Conservation (phyloP, 805 yeast genomes). For the Jamesozyma piceae region DNA sequence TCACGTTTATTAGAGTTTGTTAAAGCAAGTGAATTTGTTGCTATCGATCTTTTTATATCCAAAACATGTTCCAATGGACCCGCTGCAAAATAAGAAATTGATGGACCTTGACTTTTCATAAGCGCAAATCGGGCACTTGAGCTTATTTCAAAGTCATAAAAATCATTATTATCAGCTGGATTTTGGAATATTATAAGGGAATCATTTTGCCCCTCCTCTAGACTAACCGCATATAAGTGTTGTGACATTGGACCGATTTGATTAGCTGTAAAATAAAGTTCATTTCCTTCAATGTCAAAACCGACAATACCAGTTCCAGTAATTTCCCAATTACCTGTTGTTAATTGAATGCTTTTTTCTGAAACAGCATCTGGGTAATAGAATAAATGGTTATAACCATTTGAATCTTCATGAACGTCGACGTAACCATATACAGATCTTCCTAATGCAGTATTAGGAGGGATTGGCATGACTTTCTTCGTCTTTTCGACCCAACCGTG, state of each 20-base stretch:
- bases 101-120: constrained; percentile 22
- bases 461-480: constrained; percentile 33
- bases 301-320: constrained; percentile 38
- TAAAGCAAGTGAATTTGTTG: constrained; percentile 6
- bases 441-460: constrained; percentile 27
- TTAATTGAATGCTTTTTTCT: constrained; percentile 34
- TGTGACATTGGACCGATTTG: constrained; percentile 38
- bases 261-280: constrained; percentile 51
- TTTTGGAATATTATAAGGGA: constrained; percentile 13
- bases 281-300: constrained; percentile 38
- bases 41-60: constrained; percentile 8
- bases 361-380: constrained; percentile 42
- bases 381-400: constrained; percentile 56
- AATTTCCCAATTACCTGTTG: constrained; percentile 45
- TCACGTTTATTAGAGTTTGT: constrained; percentile 11
- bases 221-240: constrained; percentile 45
- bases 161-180: constrained; percentile 14
- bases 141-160: constrained; percentile 44
- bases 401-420: constrained; percentile 44
- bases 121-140: constrained; percentile 42
- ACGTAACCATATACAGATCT: constrained; percentile 44
- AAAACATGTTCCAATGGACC: constrained; percentile 16
- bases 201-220: constrained; percentile 19
- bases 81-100: constrained; percentile 11
- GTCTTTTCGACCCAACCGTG: constrained; percentile 54